These are phyloP conservation scores for Candida arabinofermentans DNA, from an alignment of 805 yeast species.

Conservation along the genomic window DNA sequence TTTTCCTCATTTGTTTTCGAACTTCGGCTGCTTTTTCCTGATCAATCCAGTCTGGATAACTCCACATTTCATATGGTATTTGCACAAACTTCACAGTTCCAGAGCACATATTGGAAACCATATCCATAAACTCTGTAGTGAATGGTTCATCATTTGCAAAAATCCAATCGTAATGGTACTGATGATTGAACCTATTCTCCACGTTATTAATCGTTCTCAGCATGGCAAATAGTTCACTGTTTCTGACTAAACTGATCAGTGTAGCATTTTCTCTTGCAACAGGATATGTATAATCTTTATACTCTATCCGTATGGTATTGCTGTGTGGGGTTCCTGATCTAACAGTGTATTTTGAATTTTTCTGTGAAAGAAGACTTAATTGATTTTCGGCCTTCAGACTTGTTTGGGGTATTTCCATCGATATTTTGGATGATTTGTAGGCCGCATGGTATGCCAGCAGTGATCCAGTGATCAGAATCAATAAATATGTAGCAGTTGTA, in stretches of 20 bases:
- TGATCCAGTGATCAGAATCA: too few species aligned
- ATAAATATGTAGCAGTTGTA: too few species aligned
- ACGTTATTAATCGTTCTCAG: slow-evolving; percentile 53
- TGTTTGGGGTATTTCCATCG: neutral
- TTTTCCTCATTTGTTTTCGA: slow-evolving; percentile 40
- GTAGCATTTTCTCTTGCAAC: slow-evolving; percentile 48
- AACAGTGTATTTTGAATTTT: neutral
- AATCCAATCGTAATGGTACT: slow-evolving; percentile 67
- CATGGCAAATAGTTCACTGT: slow-evolving; percentile 52
- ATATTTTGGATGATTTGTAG: too few species aligned
- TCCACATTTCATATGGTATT: slow-evolving; percentile 61
- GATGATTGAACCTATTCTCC: slow-evolving; percentile 59
- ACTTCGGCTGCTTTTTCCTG: slow-evolving; percentile 42
- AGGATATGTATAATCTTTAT: slow-evolving; percentile 2
- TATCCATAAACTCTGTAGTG: slow-evolving; percentile 46
- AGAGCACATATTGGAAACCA: slow-evolving; percentile 45
- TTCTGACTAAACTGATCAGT: slow-evolving; percentile 63
- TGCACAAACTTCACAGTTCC: slow-evolving; percentile 57
- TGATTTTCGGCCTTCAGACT: neutral
- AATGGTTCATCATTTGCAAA: slow-evolving; percentile 36
- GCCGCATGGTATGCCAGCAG: too few species aligned
- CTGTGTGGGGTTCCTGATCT: neutral
- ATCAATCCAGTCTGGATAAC: slow-evolving; percentile 63
- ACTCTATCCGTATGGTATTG: neutral
- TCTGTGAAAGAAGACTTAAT: neutral